Evolutionary conservation across 2,329 filamentous ascomycete genomes (phyloP).

Genomic region (Pyrenophora graminea): DNA sequence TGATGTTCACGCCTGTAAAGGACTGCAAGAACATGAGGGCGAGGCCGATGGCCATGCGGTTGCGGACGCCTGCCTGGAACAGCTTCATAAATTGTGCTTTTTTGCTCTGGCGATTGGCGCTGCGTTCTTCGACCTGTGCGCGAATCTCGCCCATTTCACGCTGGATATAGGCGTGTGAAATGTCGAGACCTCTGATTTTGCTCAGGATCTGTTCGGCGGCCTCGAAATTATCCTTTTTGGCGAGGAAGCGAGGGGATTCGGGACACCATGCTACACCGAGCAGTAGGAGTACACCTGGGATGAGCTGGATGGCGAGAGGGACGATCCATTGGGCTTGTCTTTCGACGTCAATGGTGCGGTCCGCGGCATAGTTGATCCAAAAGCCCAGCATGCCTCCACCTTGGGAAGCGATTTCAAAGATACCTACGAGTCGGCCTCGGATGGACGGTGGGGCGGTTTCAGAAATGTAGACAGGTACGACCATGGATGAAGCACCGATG

Average conservation of each 20-base stretch:
- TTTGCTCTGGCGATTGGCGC: conserved; percentile 35
- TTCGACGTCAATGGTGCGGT: conserved; percentile 48
- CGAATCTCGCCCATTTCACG: conserved; percentile 57
- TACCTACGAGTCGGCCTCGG: conserved; percentile 66
- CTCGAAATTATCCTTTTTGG: conserved; percentile 41
- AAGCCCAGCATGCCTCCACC: conserved; percentile 58
- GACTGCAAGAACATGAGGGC: conserved; percentile 46
- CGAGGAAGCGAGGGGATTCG: conserved; percentile 43
- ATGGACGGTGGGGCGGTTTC: conserved; percentile 62
- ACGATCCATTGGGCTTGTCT: conserved; percentile 65
- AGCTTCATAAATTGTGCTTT: conserved; percentile 42
- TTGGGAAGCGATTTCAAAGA: conserved; percentile 70
- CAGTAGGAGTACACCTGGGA: conserved; percentile 47
- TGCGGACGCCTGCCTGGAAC: conserved; percentile 47
- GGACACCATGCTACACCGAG: conserved; percentile 45
- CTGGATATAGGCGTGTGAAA: conserved; percentile 51
- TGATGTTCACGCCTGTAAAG: conserved; percentile 44
- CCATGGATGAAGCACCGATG: conserved; percentile 45
- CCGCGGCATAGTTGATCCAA: conserved; percentile 51
- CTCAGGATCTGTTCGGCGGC: conserved; percentile 49
- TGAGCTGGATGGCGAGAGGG: conserved; percentile 57
- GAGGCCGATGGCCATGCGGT: conserved; percentile 46
- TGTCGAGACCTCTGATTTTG: conserved; percentile 52
- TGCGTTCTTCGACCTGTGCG: conserved; percentile 39
- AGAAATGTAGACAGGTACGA: conserved; percentile 47